Base-by-base conservation (phyloP, 2,329 filamentous ascomycete genomes). In the Endoconidiophora laricicola region DNA sequence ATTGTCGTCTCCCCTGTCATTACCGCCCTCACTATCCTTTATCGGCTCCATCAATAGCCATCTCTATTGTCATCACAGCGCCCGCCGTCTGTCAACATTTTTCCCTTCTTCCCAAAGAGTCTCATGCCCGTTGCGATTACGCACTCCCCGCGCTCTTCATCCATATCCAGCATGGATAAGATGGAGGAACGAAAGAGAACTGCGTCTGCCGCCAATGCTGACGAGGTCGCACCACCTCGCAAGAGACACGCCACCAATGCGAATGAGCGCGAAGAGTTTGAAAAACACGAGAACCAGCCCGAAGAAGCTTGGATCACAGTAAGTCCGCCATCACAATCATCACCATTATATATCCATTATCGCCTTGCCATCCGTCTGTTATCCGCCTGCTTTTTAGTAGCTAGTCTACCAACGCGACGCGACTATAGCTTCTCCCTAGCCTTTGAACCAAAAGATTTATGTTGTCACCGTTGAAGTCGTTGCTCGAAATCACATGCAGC, bases 151-250 rank as follows among this genome's bases (percentile, higher is more conserved):
- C 74, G 81, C 76, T 78, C 83, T 73, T 82, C 86, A 71, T 80
- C 80, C 75, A 74, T 85, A 69, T 73, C 79, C 72, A 94, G 91
- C 78, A 53, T 54, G 52, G 54, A 55, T 42, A 55, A 54, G 50
- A 98, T 96, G 90, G 91, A 98, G 76, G 91, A 96, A 73, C 86
- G 91, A 78, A 98, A 98, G 78, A 81, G 91, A 78, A 83, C 87
- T 63, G 85, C 87, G 63, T 52, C 50, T 23, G 48, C 46, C 9
- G 75, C 78, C 67, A 83, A 82, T 63, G 71, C 78, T 61, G 85
- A 91, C 65, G 86, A 95, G 58, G 72, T 85, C 61, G 84, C 83
- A 57, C 90, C 90, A 57, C 88, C 90, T 20, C 83, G 80, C 62
- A 98, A 96, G 74, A 83, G 87, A 67, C 84, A 94, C 65, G 85